Base-by-base conservation (phyloP, 2,329 filamentous ascomycete genomes). In the Diplodia seriata region DNA sequence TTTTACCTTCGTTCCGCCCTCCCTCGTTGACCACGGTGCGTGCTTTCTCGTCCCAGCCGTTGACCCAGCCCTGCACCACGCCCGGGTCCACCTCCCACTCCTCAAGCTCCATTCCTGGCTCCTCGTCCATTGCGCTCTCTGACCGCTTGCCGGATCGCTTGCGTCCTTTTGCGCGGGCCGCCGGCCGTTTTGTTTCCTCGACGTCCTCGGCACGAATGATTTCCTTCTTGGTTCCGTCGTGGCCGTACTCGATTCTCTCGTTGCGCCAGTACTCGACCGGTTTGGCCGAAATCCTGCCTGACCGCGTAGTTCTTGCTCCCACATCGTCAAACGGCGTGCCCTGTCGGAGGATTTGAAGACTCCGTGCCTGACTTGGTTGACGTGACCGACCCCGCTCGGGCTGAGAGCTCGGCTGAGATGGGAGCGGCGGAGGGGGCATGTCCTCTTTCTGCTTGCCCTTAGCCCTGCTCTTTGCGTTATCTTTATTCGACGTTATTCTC, bases 191-290 rank as follows among this genome's bases (percentile, higher is more conserved):
- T 69, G 81, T 70, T 51, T 75, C 72, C 71, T 76, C 72, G 11
- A 65, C 56, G 43, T 91, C 88, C 68, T 93, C 89, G 1, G 89
- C 89, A 50, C 92, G 89, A 31, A 94, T 87, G 62, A 97, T 86
- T 71, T 92, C 91, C 74, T 92, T 91, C 72, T 94, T 89, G 14
- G 86, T 89, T 1, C 89, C 87, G 29, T 88, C 86, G 20, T 86
- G 83, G 63, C 90, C 88, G 74, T 89, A 92, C 26, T 93, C 86
- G 56, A 91, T 87, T 66, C 87, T 87, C 76, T 98, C 94, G 71
- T 93, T 93, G 73, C 89, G 89, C 94, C 94, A 98, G 76, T 86
- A 97, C 31, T 92, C 88, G 40, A 97, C 80, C 0, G 94, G 95
- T 69, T 88, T 87, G 70, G 92, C 89, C 11, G 91, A 92, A 64